These are phyloP conservation scores for Acacia confusa DNA, from an alignment of 306 rosid genomes.

Conservation along the genomic window DNA sequence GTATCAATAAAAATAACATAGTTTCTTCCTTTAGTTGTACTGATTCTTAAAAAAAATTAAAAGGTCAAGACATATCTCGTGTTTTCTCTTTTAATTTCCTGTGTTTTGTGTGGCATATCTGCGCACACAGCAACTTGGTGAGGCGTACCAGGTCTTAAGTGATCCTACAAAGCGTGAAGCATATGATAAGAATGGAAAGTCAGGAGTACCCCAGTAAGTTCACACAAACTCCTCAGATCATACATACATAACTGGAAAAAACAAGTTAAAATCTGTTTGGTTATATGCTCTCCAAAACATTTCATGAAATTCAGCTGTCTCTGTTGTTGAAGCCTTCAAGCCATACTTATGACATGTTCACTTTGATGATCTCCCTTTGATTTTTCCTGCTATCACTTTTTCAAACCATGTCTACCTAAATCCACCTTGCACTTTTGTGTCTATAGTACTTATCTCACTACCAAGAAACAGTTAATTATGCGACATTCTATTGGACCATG, in stretches of 20 bases:
- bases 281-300: neutral
- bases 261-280: neutral
- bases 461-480: no score
- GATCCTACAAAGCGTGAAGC: slow-evolving; percentile 94
- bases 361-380: neutral
- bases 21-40: neutral
- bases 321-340: neutral
- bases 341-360: neutral
- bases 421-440: no score
- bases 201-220: slow-evolving; percentile 75
- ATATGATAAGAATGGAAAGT: slow-evolving; percentile 81
- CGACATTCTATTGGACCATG: no score
- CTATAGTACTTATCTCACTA: no score
- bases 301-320: neutral
- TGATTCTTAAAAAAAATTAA: no score
- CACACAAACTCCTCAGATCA: slow-evolving; percentile 14
- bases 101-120: neutral
- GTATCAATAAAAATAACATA: neutral
- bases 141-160: slow-evolving; percentile 96
- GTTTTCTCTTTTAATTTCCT: neutral
- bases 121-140: slow-evolving; percentile 70
- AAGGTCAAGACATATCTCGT: neutral
- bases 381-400: neutral
- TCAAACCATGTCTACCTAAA: no score
- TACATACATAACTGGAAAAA: neutral